Conservation (phyloP, 1,284 basidiomycete genomes). For the Coriolopsis trogii region DNA sequence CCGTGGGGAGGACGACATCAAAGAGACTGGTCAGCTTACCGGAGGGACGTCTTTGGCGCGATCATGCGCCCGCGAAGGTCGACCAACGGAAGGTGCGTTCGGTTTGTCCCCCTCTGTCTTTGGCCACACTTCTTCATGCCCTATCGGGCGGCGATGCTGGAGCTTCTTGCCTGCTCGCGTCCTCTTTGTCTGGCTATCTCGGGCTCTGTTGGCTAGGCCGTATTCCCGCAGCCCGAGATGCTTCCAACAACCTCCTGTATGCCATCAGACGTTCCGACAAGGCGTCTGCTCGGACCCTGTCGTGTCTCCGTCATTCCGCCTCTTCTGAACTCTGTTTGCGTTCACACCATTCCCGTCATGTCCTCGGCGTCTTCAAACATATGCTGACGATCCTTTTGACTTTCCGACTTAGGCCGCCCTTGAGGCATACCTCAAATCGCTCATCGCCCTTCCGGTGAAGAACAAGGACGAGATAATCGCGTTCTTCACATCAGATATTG, state of each 20-base stretch:
- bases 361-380: constrained; percentile 8
- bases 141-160: background rate
- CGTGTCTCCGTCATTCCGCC: background rate
- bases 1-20: constrained; percentile 68
- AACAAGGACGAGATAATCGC: constrained; percentile 90
- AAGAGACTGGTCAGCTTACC: constrained; percentile 85
- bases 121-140: no score
- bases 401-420: constrained; percentile 66
- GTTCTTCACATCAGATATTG: constrained; percentile 90
- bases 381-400: constrained; percentile 19
- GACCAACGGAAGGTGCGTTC: constrained; percentile 87
- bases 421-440: constrained; percentile 86
- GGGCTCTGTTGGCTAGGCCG: constrained; percentile 4
- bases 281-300: constrained; percentile 9
- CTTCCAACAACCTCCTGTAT: background rate
- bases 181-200: background rate
- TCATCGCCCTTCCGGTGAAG: constrained; percentile 83
- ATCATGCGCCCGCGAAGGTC: constrained; percentile 95
- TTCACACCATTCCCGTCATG: constrained; percentile 7
- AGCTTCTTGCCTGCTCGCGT: background rate
- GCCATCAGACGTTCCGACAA: no score
- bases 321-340: background rate
- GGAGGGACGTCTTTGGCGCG: constrained; percentile 93
- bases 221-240: background rate
- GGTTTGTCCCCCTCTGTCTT: no score